Base-by-base conservation (phyloP, 148 eudicot genomes). In the Mesembryanthemum crystallinum region DNA sequence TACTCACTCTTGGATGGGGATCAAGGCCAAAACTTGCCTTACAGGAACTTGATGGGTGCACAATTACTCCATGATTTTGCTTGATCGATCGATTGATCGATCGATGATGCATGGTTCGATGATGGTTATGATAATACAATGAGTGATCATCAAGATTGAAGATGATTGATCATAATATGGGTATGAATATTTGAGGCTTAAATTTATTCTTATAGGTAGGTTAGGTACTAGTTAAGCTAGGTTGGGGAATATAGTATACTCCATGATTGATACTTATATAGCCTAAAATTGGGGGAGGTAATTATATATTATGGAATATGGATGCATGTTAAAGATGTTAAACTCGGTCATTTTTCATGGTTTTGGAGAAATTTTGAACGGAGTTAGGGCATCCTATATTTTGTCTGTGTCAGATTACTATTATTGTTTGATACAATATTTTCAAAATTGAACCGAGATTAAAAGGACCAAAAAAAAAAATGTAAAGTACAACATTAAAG, bases 21-120 rank as follows among this genome's bases (percentile, higher is more conserved):
- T 80, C 80, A 84, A 80, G 86, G 77, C 35, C 97, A 89, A 73
- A 92, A 83, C 49, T 79, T 92, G 85, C 99, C 97, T 18, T 96
- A 91, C 24, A 84, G 96, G 71, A 96, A 91, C 78, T 81, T 96
- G 84, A 87, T 96, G 92, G 97, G 90, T 64, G 93, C 99, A 28
- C 99, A 96, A 77, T 74, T 96, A 78, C 92, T 92, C 57, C 90
- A 91, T 85, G 98, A 96, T 81, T 86, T 89, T 74, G 88, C 95
- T 21, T 89, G 87, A 74, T 82, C n/a, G n/a, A n/a, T n/a, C 29
- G 33, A 15, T n/a, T n/a, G n/a, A n/a, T n/a, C n/a, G n/a, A n/a
- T n/a, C 29, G 33, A 15, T 43, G 37, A 29, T 25, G 17, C 4
- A n/a, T 24, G 15, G 14, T 25, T 21, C 71, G 55, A 59, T 65